Percentiles rank a stretch among this genome's conserved stretches.
Evolutionary conservation across 169 alveolate species (phyloP).

Genomic region (Cryptosporidium tyzzeri): DNA sequence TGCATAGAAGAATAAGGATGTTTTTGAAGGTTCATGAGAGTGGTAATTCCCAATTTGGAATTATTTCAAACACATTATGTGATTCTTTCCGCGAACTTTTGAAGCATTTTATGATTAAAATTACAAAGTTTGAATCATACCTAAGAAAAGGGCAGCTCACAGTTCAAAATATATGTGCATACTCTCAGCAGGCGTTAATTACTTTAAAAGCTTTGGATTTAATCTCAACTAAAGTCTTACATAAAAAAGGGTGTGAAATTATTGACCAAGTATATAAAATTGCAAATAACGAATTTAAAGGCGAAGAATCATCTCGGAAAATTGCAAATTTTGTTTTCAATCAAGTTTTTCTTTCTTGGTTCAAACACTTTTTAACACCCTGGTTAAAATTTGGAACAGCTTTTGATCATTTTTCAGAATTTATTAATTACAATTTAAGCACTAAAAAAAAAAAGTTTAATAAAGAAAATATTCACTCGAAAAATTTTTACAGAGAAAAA

Average conservation of each 20-base stretch:
- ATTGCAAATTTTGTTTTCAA: conserved; percentile 30
- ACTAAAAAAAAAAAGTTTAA: background rate
- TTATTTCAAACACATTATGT: conserved; percentile 42
- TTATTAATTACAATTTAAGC: background rate
- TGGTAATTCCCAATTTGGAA: conserved; percentile 18
- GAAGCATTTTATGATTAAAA: conserved; percentile 38
- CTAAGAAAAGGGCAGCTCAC: conserved; percentile 63
- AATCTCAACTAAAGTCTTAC: conserved; percentile 11
- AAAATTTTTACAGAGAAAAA: background rate
- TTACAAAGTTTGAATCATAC: conserved; percentile 19
- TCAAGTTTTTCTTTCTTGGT: conserved; percentile 45
- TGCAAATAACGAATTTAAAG: conserved; percentile 3
- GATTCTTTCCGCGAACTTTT: conserved; percentile 49
- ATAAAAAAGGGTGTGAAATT: conserved; percentile 40
- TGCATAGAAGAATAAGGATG: conserved; percentile 43
- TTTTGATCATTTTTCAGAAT: conserved; percentile 33
- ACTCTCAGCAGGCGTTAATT: conserved; percentile 51
- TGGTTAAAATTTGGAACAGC: conserved; percentile 30
- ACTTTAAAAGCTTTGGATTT: conserved; percentile 58
- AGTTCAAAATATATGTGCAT: conserved; percentile 33
- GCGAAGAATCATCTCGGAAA: conserved; percentile 6
- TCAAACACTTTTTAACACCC: conserved; percentile 24
- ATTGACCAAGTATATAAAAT: conserved; percentile 25
- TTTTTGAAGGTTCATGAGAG: conserved; percentile 30
- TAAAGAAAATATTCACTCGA: background rate